Evolutionary conservation across 2,329 filamentous ascomycete genomes (phyloP), one percentile per base, ranked within the genome.

Genomic region (Aspergillus aculeatinus): DNA sequence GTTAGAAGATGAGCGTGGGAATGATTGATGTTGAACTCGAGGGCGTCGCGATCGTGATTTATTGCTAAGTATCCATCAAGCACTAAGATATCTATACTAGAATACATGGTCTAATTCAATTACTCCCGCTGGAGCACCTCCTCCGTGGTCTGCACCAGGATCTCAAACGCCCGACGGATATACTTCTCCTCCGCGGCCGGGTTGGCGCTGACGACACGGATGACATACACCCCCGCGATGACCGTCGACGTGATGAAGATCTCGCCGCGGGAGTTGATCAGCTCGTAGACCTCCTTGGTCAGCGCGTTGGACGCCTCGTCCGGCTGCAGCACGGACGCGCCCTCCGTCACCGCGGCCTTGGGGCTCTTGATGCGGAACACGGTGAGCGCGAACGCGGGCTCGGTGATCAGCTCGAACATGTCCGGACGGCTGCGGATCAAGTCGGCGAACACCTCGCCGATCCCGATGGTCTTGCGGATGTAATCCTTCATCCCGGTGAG

Each of bases 231-330:
- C 1, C 87, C 89, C 9, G 85, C 86, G 12, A 96, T 82, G 4
- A 92, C 84, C 1, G 88, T 89, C 48, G 87, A 89, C 0, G 92
- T 97, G 25, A 97, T 79, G 76, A 91, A 97, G 58, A 96, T 89
- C 74, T 91, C 86, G 1, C 91, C 91, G 7, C 84, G 80, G 3
- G 81, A 80, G 68, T 96, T 94, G 29, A 96, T 83, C 25, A 80
- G 75, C 69, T 95, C 89, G 68, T 91, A 94, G 12, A 96, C 85
- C 58, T 83, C 82, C 75, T 89, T 89, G 0, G 92, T 96, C 11
- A 90, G 70, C 21, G 76, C 79, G 66, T 95, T 92, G 12, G 85
- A 82, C 60, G 83, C 81, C 58, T 85, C 82, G 27, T 81, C 72
- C n/a, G 76, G 69, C 29, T 64, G 61, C 11, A 61, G 66, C 9